Percentiles rank a stretch among this genome's conserved stretches.
Evolutionary conservation across 352 stramenopile genomes (phyloP).

Genomic region (Pythium periplocum): DNA sequence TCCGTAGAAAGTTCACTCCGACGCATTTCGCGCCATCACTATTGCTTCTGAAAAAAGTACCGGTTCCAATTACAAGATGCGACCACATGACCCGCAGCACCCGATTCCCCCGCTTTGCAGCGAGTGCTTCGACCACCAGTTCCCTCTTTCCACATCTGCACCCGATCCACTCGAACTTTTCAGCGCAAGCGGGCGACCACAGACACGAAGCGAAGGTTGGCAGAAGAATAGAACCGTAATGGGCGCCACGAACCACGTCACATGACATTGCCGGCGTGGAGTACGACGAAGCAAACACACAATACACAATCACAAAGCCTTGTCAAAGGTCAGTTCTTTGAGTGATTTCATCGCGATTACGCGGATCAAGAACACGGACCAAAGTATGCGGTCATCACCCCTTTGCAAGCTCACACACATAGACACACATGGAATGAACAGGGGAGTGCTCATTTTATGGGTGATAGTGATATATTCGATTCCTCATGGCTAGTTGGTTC

Average conservation of each 20-base stretch:
- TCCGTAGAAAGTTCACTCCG: slow-evolving; percentile 86
- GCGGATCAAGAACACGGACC: slow-evolving; percentile 90
- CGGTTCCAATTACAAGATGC: slow-evolving; percentile 79
- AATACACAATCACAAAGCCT: slow-evolving; percentile 22
- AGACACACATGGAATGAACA: slow-evolving; percentile 13
- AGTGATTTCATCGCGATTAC: slow-evolving; percentile 88
- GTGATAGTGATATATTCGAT: slow-evolving; percentile 91
- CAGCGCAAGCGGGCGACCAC: slow-evolving; percentile 40
- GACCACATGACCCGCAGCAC: slow-evolving; percentile 20
- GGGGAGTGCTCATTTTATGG: slow-evolving; percentile 88
- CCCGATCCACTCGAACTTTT: slow-evolving; percentile 57
- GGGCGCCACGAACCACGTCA: slow-evolving; percentile 18
- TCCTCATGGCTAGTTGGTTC: slow-evolving; percentile 90
- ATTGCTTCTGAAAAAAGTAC: slow-evolving; percentile 88
- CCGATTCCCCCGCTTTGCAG: slow-evolving; percentile 1
- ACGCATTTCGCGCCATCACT: slow-evolving; percentile 30
- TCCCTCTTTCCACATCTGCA: too few species aligned
- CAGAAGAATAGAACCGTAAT: slow-evolving; percentile 5
- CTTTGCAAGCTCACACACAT: slow-evolving; percentile 19
- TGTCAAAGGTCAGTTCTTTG: slow-evolving; percentile 80
- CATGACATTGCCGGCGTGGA: slow-evolving; percentile 88
- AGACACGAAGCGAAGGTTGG: slow-evolving; percentile 10
- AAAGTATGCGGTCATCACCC: slow-evolving; percentile 88
- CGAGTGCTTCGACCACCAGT: too few species aligned
- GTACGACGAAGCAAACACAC: slow-evolving; percentile 64